Percentiles rank a stretch among this genome's conserved stretches.
Evolutionary conservation across 1,284 basidiomycete genomes (phyloP).

Genomic region (Clitocybe nebularis): DNA sequence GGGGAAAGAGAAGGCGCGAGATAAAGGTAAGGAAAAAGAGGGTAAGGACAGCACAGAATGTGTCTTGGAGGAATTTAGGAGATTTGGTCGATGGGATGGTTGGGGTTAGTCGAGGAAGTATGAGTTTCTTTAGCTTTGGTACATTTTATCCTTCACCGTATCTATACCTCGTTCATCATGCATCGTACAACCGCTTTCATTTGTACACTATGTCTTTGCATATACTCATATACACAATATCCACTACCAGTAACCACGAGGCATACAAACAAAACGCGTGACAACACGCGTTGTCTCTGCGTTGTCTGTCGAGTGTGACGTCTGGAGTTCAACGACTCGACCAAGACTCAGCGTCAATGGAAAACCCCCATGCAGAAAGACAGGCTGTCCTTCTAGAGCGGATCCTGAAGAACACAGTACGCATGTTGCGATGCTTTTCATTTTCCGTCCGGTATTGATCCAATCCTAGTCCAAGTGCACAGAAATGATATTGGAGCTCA

Average conservation of each 20-base stretch:
- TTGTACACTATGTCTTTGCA: background rate
- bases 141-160: background rate
- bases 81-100: constrained; percentile 82
- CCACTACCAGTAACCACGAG: too few species aligned
- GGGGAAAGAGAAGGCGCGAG: constrained; percentile 59
- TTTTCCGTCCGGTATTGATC: constrained; percentile 8
- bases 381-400: constrained; percentile 87
- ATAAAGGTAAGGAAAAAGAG: constrained; percentile 54
- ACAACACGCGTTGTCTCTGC: constrained; percentile 9
- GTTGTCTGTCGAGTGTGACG: constrained; percentile 5
- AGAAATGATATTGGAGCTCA: constrained; percentile 77
- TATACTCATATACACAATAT: background rate
- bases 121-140: constrained; percentile 2
- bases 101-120: constrained; percentile 49
- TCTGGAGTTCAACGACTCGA: constrained; percentile 3
- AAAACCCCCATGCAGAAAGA: constrained; percentile 88
- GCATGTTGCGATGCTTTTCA: constrained; percentile 13
- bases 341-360: too few species aligned
- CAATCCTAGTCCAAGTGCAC: constrained; percentile 67
- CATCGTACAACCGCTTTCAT: background rate
- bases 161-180: constrained; percentile 6
- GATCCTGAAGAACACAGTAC: constrained; percentile 85
- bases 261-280: constrained; percentile 3
- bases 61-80: constrained; percentile 67
- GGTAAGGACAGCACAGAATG: constrained; percentile 62